Base-by-base conservation (phyloP, 2,329 filamentous ascomycete genomes). In the Fusarium acutatum region DNA sequence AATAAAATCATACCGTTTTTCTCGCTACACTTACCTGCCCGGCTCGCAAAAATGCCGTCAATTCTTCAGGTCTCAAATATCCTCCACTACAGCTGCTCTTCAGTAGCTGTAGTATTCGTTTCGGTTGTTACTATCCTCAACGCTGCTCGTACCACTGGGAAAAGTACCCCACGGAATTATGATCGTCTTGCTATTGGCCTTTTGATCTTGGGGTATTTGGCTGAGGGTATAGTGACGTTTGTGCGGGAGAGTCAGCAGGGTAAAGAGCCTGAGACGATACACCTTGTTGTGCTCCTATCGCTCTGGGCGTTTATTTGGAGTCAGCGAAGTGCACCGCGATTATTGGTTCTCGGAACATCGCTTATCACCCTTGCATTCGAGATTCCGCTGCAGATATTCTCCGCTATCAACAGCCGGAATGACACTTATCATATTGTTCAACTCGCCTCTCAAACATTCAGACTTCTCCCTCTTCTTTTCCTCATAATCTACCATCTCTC, bases 61-160 rank as follows among this genome's bases (percentile, higher is more conserved):
- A 59, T 60, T 7, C 28, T 43, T 22, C 67, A 61, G 60, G 46
- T 30, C 15, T 64, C 49, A 1, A 56, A 41, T 6, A 32, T 43
- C n/a, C 74, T 77, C 8, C 72, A 77, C 65, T 74, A 72, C 41
- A 43, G 26, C 38, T 67, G 67, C 8, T 65, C 69, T 12, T 3
- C 61, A 24, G 44, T 56, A 1, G 41, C 43, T 17, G 38, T 53
- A 15, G 32, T 24, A 0, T 66, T 64, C 22, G 62, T 68, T 24
- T 43, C 62, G 12, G 28, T 22, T 9, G n/a, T 38, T 6, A 28
- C 49, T 7, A 7, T 77, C 6, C 15, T 46, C 26, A 60, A 57
- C 20, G 50, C 30, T 7, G 58, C 44, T 26, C 37, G 41, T 13
- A 30, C 11, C 13, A 59, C 35, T 7, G 15, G 15, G 10, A 58